Evolutionary conservation across 192 early-diverging fungal genomes (phyloP).

Genomic region (Bifiguratus adelaidae): DNA sequence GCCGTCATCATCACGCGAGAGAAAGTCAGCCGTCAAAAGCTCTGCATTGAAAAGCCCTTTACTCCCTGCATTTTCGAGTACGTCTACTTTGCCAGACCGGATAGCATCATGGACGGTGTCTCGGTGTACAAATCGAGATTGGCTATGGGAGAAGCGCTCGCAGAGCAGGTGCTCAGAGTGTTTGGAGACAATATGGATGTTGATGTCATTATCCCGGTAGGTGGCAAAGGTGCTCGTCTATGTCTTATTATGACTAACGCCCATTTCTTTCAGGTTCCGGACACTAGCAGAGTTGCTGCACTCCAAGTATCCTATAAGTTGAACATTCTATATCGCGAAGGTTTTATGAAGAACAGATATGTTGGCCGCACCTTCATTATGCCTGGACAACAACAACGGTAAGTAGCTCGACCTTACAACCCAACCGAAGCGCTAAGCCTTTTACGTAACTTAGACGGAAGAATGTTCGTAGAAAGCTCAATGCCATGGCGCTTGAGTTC

Average conservation of each 20-base stretch:
- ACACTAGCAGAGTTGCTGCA: slow-evolving; percentile 92
- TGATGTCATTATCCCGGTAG: slow-evolving; percentile 97
- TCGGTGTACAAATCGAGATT: slow-evolving; percentile 97
- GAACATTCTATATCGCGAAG: slow-evolving; percentile 91
- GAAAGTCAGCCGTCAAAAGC: slow-evolving; percentile 52
- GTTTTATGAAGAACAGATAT: slow-evolving; percentile 99
- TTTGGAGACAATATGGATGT: slow-evolving; percentile 78
- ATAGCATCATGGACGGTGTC: slow-evolving; percentile 97
- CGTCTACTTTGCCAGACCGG: slow-evolving; percentile 98
- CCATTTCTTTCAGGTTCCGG: slow-evolving; percentile 58
- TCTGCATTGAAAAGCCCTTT: slow-evolving; percentile 36
- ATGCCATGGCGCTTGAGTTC: slow-evolving; percentile 98
- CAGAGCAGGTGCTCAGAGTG: slow-evolving; percentile 63
- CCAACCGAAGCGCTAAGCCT: background rate
- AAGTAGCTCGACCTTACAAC: no score
- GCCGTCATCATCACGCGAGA: slow-evolving; percentile 86
- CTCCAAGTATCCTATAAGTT: slow-evolving; percentile 86
- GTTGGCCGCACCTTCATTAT: slow-evolving; percentile 99
- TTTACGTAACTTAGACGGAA: slow-evolving; percentile 36
- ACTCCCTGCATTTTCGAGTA: slow-evolving; percentile 99
- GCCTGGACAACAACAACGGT: slow-evolving; percentile 87
- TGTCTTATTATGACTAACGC: background rate
- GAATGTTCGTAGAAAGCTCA: slow-evolving; percentile 94
- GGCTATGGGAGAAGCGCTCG: slow-evolving; percentile 96
- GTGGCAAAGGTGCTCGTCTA: slow-evolving; percentile 1